A percentile compares a stretch with the other conserved stretches of the same genome.
Conservation (phyloP, 176 grass and related monocot species). For the Carex myosuroides region DNA sequence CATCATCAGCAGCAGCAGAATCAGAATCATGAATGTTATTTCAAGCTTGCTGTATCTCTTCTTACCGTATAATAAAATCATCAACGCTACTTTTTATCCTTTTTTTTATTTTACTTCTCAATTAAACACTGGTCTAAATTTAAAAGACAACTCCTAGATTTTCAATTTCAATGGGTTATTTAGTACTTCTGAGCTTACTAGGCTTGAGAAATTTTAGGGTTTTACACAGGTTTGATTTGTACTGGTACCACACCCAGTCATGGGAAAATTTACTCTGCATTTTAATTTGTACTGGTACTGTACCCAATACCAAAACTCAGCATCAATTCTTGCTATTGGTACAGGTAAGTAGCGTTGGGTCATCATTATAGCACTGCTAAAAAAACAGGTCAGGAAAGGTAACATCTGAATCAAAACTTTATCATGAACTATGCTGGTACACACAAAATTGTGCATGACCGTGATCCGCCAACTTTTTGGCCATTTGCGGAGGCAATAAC, state of each 20-base stretch:
- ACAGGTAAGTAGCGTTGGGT: neutral
- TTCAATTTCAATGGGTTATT: neutral
- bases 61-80: neutral
- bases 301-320: neutral
- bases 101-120: neutral
- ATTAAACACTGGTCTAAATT: neutral
- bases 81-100: neutral
- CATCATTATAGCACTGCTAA: neutral
- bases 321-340: neutral
- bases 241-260: neutral
- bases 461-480: neutral
- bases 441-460: neutral
- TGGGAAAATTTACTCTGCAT: neutral
- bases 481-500: neutral
- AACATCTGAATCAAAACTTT: neutral
- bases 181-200: neutral
- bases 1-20: neutral
- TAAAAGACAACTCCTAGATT: neutral
- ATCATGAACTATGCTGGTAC: neutral
- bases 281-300: neutral
- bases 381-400: neutral
- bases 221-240: neutral
- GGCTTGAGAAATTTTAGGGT: neutral
- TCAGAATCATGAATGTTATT: neutral
- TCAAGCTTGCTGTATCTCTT: neutral